Evolutionary conservation across 2,329 filamentous ascomycete species (phyloP), one percentile per base, ranked within the genome.

Genomic region (Raffaelea deltoideospora): DNA sequence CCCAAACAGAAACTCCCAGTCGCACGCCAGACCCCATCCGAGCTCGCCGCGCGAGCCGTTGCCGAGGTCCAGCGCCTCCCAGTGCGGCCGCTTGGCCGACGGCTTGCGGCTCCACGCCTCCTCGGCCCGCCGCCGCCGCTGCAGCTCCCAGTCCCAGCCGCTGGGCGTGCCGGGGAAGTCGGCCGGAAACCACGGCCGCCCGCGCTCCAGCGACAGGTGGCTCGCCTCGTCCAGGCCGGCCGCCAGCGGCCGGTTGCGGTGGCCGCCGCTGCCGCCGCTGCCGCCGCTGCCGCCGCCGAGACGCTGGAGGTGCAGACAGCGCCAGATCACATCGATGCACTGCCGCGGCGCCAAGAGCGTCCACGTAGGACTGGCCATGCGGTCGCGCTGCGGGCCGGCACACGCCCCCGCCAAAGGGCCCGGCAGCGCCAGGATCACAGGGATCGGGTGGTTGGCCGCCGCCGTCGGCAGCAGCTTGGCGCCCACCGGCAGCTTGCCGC

Each of bases 281-380:
- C n/a, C n/a, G n/a, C n/a, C n/a, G n/a, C n/a, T n/a, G n/a, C n/a
- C n/a, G n/a, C n/a, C n/a, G n/a, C n/a, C n/a, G n/a, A n/a, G n/a
- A n/a, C 84, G 83, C 41, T 78, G 85, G 50, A 85, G 85, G 58
- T 93, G 79, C 13, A 96, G 59, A 33, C 74, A 76, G 48, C 88
- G 79, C 90, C 90, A 98, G 23, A 95, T 65, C 0, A 84, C 74
- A 26, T 75, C 64, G 26, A 96, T 79, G 48, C 83, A 94, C 51
- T 83, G 86, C 85, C 88, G 95, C 0, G 90, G 90, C 3, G 90
- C 67, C 19, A 96, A 64, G 2, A 96, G 53, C 0, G 78, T 90
- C 85, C 86, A 96, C 6, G 37, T 37, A 1, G 37, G 19, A 22
- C 37, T 41, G 14, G 34, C 18, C n/a, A 37, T 14, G n/a, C 24